Conservation (phyloP, 176 grass and related monocot species). For the Otatea glauca region DNA sequence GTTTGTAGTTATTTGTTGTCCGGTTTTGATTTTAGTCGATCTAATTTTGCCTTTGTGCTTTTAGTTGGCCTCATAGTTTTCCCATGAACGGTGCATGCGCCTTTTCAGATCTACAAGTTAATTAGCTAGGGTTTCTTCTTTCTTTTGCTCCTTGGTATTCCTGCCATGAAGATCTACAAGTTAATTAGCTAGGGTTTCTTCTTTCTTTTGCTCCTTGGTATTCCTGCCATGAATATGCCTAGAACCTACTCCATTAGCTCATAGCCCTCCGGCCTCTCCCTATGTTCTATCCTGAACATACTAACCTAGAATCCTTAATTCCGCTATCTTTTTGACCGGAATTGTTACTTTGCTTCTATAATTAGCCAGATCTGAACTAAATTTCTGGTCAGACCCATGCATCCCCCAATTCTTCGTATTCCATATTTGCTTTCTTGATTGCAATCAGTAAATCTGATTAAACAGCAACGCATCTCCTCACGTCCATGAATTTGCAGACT, state of each 20-base stretch:
- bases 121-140: slow-evolving; percentile 51
- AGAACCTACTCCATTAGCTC: background rate
- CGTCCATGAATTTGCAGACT: slow-evolving; percentile 53
- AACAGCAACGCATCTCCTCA: background rate
- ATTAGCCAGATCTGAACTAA: slow-evolving; percentile 33
- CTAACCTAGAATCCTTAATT: slow-evolving; percentile 39
- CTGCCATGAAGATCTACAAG: background rate
- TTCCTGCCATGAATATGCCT: slow-evolving; percentile 15
- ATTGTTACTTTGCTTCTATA: background rate
- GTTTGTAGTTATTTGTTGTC: background rate
- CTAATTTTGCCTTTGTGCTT: background rate
- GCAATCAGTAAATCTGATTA: background rate
- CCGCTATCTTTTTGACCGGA: background rate
- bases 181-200: too few species aligned
- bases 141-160: background rate
- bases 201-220: too few species aligned
- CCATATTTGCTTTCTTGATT: background rate
- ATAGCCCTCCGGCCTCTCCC: background rate
- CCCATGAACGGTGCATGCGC: background rate
- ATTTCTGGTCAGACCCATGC: background rate
- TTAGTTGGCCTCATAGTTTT: background rate
- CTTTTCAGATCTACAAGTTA: slow-evolving; percentile 16
- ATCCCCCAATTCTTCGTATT: background rate
- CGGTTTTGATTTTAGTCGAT: background rate
- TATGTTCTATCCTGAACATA: slow-evolving; percentile 15